These are phyloP conservation scores for Talaromyces trachyspermus DNA, from an alignment of 495 filamentous ascomycete species.

Conservation along the genomic window DNA sequence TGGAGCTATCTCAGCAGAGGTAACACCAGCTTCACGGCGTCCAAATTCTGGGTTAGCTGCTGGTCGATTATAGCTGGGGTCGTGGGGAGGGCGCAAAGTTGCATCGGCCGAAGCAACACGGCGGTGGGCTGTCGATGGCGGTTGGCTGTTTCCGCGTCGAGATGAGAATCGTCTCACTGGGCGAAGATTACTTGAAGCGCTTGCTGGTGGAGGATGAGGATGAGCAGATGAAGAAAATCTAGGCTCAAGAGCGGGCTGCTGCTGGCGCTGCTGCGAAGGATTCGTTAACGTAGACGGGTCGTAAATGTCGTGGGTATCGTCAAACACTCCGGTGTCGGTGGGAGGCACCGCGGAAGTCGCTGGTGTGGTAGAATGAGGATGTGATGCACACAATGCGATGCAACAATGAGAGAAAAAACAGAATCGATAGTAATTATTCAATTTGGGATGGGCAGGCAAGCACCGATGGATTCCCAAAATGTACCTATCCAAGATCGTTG, in stretches of 20 bases:
- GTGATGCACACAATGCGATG: conserved; percentile 31
- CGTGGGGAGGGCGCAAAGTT: conserved; percentile 17
- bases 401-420: conserved; percentile 10
- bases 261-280: conserved; percentile 50
- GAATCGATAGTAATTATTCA: too few relatives aligned
- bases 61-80: conserved; percentile 10
- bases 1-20: conserved; percentile 24
- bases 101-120: conserved; percentile 32
- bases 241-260: conserved; percentile 36
- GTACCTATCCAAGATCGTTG: background rate
- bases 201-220: conserved; percentile 38
- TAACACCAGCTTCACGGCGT: conserved; percentile 18
- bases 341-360: conserved; percentile 35
- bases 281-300: conserved; percentile 44
- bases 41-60: conserved; percentile 24
- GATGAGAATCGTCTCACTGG: conserved; percentile 44
- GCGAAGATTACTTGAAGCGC: conserved; percentile 42
- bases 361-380: conserved; percentile 13
- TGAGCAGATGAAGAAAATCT: conserved; percentile 22
- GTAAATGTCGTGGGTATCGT: conserved; percentile 58
- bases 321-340: conserved; percentile 29
- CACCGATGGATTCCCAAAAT: too few relatives aligned
- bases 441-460: too few relatives aligned
- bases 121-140: conserved; percentile 27
- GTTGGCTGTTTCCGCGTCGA: conserved; percentile 22